Percentiles rank a stretch among this genome's conserved stretches.
Evolutionary conservation across 257 asterid genomes (phyloP).

Genomic region (Echium plantagineum): DNA sequence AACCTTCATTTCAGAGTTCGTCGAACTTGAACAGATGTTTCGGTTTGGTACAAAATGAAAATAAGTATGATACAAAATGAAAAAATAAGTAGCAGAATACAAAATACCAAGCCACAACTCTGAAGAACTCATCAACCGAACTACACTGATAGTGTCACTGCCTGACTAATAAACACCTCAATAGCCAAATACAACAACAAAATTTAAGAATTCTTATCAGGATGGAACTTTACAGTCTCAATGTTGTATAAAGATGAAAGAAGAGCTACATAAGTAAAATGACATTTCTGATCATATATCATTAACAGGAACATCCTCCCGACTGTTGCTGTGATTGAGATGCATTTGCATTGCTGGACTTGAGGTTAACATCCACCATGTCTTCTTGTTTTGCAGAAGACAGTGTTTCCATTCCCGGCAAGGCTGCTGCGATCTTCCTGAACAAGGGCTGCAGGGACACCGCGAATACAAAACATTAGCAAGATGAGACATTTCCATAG

Average conservation of each 20-base stretch:
- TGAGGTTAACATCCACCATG: conserved; percentile 49
- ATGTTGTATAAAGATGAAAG: neutral
- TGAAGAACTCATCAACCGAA: neutral
- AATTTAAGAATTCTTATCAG: neutral
- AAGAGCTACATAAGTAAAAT: neutral
- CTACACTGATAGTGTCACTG: neutral
- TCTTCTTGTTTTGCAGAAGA: conserved; percentile 40
- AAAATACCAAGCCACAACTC: neutral
- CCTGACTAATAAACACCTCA: too few relatives aligned
- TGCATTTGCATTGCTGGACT: conserved; percentile 22
- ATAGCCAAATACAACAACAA: neutral
- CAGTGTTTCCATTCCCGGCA: conserved; percentile 45
- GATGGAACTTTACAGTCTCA: neutral
- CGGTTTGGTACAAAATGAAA: too few relatives aligned
- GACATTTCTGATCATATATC: neutral
- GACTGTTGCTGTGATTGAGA: conserved; percentile 24
- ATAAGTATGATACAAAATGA: too few relatives aligned
- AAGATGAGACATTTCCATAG: too few relatives aligned
- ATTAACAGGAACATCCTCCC: conserved; percentile 44
- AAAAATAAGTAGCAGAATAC: too few relatives aligned
- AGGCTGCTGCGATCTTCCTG: conserved; percentile 52
- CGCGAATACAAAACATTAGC: too few relatives aligned
- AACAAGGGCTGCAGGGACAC: conserved; percentile 34
- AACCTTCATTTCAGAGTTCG: too few relatives aligned
- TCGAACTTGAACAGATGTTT: too few relatives aligned